Conservation (phyloP, 345 rosid species). For the Bretschneidera sinensis region DNA sequence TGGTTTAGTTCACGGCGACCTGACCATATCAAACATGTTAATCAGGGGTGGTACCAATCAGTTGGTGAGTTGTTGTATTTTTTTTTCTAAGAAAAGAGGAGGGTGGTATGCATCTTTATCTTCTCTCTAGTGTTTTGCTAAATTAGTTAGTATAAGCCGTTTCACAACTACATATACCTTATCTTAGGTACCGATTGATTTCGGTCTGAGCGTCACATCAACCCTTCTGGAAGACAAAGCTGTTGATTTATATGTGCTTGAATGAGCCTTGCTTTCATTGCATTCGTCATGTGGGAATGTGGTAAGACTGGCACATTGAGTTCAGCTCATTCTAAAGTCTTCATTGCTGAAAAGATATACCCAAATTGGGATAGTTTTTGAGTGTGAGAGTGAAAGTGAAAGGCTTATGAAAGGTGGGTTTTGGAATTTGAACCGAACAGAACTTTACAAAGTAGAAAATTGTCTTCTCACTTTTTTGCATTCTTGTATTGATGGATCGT, state of each 20-base stretch:
- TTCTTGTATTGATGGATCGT: constrained; percentile 61
- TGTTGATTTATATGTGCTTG: constrained; percentile 92
- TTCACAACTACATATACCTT: constrained; percentile 18
- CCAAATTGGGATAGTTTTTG: too few species aligned
- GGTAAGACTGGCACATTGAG: constrained; percentile 37
- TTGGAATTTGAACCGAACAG: background rate
- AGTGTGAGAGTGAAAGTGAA: too few species aligned
- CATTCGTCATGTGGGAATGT: constrained; percentile 97
- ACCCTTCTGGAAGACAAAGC: constrained; percentile 94
- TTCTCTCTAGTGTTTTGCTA: background rate
- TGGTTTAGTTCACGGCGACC: constrained; percentile 93
- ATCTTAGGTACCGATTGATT: constrained; percentile 77
- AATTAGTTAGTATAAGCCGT: background rate
- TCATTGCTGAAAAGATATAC: background rate
- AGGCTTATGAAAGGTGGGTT: too few species aligned
- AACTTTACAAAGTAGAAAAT: background rate
- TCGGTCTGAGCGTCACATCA: constrained; percentile 91
- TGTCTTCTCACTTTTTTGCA: background rate
- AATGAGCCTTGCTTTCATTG: constrained; percentile 89
- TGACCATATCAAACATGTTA: constrained; percentile 93
- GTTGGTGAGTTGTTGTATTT: constrained; percentile 42
- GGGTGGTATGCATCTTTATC: background rate
- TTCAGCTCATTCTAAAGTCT: background rate
- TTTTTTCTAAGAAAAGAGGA: background rate
- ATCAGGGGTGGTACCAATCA: constrained; percentile 54